Evolutionary conservation across 169 alveolate genomes (phyloP).

Genomic region (Eimeria zaria): DNA sequence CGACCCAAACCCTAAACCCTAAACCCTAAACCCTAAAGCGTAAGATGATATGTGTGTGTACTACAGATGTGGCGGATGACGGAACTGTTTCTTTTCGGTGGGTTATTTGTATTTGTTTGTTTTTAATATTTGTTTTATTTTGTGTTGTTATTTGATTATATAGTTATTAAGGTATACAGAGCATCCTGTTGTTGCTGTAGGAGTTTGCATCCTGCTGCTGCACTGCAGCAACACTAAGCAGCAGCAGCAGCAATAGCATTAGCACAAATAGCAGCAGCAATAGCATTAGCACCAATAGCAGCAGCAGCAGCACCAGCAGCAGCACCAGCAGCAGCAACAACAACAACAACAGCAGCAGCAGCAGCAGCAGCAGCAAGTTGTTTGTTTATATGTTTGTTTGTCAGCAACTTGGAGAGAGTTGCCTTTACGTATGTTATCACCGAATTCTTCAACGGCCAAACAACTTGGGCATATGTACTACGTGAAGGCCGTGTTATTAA

Average conservation of each 20-base stretch:
- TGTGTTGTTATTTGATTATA: not conserved
- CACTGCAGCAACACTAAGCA: too few relatives aligned
- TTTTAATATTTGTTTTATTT: not conserved
- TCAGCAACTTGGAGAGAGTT: conserved; percentile 70
- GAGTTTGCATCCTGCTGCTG: not conserved
- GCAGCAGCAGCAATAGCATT: too few relatives aligned
- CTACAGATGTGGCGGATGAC: conserved; percentile 91
- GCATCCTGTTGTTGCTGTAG: too few relatives aligned
- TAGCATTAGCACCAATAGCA: too few relatives aligned
- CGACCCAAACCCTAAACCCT: conserved; percentile 3
- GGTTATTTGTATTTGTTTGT: conserved; percentile 5
- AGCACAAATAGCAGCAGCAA: too few relatives aligned
- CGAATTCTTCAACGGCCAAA: conserved; percentile 88
- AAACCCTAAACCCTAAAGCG: not conserved
- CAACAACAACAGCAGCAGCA: too few relatives aligned
- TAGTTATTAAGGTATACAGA: not conserved
- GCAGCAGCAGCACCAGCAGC: not conserved
- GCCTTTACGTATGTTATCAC: conserved; percentile 85
- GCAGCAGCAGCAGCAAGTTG: not conserved
- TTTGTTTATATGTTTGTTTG: not conserved
- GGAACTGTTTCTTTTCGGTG: conserved; percentile 92
- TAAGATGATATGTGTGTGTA: not conserved
- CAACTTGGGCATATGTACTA: conserved; percentile 85
- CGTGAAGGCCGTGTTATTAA: conserved; percentile 86
- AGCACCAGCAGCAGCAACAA: too few relatives aligned